phyloP scores from a whole-genome alignment of 2,329 filamentous ascomycete species.

The Onygenales sp. region DNA sequence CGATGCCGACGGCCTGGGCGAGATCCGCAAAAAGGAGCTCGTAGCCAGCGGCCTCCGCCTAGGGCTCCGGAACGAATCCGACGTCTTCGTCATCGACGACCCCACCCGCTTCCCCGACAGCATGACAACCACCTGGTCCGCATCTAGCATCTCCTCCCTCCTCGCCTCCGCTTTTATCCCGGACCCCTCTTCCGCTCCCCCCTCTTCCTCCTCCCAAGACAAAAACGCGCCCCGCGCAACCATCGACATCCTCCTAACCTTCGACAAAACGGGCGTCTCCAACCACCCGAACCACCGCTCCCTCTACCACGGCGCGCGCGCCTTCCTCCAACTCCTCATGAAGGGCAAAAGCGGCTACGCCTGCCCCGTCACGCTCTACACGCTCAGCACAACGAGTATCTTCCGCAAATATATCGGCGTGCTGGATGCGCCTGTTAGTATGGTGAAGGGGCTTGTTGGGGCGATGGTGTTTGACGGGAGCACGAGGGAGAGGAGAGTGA shows the following conservation, averaged over 20 bases:
- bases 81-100: constrained; percentile 79
- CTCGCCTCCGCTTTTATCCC: constrained; percentile 67
- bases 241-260: constrained; percentile 82
- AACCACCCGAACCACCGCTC: constrained; percentile 90
- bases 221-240: constrained; percentile 40
- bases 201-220: constrained; percentile 18
- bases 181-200: constrained; percentile 35
- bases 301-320: constrained; percentile 68
- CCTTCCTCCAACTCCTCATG: constrained; percentile 61
- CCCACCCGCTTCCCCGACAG: constrained; percentile 73
- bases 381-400: constrained; percentile 62
- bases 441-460: constrained; percentile 46
- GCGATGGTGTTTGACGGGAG: constrained; percentile 14
- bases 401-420: constrained; percentile 73
- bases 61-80: constrained; percentile 63
- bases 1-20: constrained; percentile 77
- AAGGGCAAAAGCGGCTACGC: constrained; percentile 54
- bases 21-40: constrained; percentile 73
- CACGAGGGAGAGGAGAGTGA: constrained; percentile 2
- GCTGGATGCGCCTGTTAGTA: constrained; percentile 64
- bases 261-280: constrained; percentile 74
- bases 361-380: constrained; percentile 75
- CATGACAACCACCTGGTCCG: constrained; percentile 72
- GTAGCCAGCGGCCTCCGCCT: constrained; percentile 68
- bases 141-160: constrained; percentile 58